These are phyloP conservation scores for Fusarium neocosmosporiellum DNA, from an alignment of 2,329 filamentous ascomycete species.

Conservation along the genomic window DNA sequence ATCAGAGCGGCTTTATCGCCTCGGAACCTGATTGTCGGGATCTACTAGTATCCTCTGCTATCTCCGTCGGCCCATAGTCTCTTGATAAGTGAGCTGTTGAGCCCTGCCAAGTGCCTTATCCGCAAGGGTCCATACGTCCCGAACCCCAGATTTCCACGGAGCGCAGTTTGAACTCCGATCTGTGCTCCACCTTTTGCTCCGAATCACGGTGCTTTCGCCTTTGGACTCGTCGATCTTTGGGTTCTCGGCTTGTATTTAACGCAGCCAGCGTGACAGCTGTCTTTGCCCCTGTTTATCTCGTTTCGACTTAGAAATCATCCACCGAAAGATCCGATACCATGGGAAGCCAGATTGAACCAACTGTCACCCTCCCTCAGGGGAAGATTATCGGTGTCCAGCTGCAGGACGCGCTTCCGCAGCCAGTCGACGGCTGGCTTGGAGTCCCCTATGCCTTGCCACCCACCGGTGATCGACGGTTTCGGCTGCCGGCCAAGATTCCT, in stretches of 20 bases:
- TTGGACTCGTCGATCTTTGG: neutral
- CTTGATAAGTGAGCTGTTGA: neutral
- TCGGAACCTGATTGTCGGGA: neutral
- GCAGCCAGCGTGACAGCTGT: neutral
- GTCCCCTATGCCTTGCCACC: conserved; percentile 62
- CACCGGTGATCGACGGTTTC: conserved; percentile 59
- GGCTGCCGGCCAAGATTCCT: conserved; percentile 46
- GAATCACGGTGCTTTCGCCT: neutral
- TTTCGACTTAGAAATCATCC: neutral
- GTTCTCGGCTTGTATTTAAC: conserved; percentile 1
- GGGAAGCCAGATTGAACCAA: conserved; percentile 24
- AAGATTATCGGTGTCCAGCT: conserved; percentile 36
- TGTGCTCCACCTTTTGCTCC: neutral
- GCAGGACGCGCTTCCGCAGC: conserved; percentile 32
- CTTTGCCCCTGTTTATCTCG: neutral
- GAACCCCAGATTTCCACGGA: conserved; percentile 6
- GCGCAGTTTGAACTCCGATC: conserved; percentile 23
- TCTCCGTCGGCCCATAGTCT: neutral
- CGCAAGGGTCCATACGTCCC: neutral
- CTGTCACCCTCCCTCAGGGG: conserved; percentile 35
- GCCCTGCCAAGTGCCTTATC: neutral
- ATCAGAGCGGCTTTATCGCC: neutral
- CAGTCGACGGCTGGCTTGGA: conserved; percentile 57
- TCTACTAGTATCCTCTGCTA: neutral
- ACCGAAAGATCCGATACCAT: conserved; percentile 10